Evolutionary conservation across 768 basidiomycete genomes (phyloP).

Genomic region (Strobilomyces echinocephalus): DNA sequence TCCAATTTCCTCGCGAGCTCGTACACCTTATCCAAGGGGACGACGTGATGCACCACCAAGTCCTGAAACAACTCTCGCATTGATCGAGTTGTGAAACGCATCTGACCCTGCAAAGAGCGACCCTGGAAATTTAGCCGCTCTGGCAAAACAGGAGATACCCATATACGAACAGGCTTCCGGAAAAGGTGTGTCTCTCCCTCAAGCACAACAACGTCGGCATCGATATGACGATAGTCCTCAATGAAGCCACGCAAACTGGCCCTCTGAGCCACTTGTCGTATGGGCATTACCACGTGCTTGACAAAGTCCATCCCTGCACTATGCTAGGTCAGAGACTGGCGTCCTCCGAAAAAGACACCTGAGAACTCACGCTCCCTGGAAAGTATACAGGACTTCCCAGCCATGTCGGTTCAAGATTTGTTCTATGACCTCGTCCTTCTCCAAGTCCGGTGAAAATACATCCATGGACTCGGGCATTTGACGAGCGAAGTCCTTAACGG

Average conservation of each 20-base stretch:
- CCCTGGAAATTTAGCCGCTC: background rate
- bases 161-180: conserved; percentile 22
- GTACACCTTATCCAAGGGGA: conserved; percentile 22
- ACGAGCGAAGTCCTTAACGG: conserved; percentile 14
- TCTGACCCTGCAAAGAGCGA: conserved; percentile 17
- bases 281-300: conserved; percentile 35
- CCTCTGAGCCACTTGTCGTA: conserved; percentile 31
- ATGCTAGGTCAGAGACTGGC: conserved; percentile 10
- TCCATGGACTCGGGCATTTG: conserved; percentile 16
- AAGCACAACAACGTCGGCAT: conserved; percentile 35
- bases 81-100: conserved; percentile 22
- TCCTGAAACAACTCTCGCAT: conserved; percentile 19
- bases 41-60: conserved; percentile 23
- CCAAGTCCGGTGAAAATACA: conserved; percentile 6
- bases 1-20: conserved; percentile 23
- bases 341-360: background rate
- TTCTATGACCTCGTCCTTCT: conserved; percentile 29
- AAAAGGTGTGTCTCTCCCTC: conserved; percentile 36
- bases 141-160: background rate
- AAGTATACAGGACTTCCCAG: conserved; percentile 39
- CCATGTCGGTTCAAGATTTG: conserved; percentile 30
- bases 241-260: conserved; percentile 33
- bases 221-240: conserved; percentile 34
- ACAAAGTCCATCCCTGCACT: conserved; percentile 38
- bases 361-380: conserved; percentile 35